A percentile compares a stretch with the other conserved stretches of the same genome.
Conservation (phyloP, 1,139 yeast species). For the Hyphopichia khmerensis region DNA sequence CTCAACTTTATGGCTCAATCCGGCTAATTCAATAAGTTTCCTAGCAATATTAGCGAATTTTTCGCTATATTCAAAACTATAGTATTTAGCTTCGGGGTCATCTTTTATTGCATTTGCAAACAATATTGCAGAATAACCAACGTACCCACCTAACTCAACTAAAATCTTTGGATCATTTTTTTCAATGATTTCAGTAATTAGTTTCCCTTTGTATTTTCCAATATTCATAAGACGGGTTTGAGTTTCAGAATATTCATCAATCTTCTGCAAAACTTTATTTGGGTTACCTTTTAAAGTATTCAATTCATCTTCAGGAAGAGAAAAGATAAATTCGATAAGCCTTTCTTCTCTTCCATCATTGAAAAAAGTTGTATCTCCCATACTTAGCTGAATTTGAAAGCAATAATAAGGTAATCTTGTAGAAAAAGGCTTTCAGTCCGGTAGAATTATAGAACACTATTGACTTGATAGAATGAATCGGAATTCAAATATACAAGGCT, state of each 20-base stretch:
- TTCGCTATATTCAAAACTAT: constrained; percentile 34
- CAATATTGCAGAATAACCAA: constrained; percentile 45
- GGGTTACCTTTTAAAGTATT: constrained; percentile 27
- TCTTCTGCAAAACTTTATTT: constrained; percentile 24
- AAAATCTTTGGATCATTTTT: constrained; percentile 28
- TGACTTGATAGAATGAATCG: too few relatives aligned
- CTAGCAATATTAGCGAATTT: constrained; percentile 34
- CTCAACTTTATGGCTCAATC: constrained; percentile 29
- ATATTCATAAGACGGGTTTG: constrained; percentile 25
- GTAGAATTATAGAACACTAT: too few relatives aligned
- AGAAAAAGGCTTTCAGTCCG: too few relatives aligned
- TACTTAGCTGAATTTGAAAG: background rate
- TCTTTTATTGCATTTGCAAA: constrained; percentile 27
- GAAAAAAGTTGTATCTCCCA: background rate
- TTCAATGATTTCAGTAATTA: constrained; percentile 24
- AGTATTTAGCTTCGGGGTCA: constrained; percentile 27
- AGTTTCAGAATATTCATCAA: constrained; percentile 24
- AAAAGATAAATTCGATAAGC: constrained; percentile 21
- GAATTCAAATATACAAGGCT: too few relatives aligned
- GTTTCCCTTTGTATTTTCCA: constrained; percentile 34
- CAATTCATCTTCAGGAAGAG: constrained; percentile 19
- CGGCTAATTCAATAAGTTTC: constrained; percentile 36
- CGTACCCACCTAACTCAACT: constrained; percentile 45
- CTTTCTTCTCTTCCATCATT: constrained; percentile 16
- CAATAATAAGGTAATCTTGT: background rate